Evolutionary conservation across 179 eudicot species (phyloP).

Genomic region (Pouteria campechiana): DNA sequence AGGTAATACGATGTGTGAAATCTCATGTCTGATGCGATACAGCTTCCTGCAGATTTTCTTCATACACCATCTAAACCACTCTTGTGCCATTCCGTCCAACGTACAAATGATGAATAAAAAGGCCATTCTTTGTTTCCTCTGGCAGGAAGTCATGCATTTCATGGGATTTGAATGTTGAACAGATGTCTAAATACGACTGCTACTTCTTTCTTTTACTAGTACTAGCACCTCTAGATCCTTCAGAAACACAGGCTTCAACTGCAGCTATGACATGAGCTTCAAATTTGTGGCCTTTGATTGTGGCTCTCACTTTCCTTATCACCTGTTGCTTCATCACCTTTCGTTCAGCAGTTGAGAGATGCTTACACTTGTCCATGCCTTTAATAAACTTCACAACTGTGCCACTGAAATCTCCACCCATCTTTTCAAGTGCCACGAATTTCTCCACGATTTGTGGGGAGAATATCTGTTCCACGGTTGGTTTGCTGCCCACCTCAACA

Average conservation of each 20-base stretch:
- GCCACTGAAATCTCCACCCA: conserved; percentile 1
- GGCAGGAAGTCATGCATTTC: too few species aligned
- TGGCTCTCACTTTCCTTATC: conserved; percentile 1
- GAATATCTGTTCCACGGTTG: conserved; percentile 2
- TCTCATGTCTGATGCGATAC: too few species aligned
- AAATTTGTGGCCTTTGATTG: conserved; percentile 6
- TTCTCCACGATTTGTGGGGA: conserved; percentile 8
- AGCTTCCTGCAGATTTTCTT: too few species aligned
- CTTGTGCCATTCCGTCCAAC: too few species aligned
- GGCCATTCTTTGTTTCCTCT: too few species aligned
- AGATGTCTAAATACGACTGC: too few species aligned
- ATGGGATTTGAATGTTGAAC: too few species aligned
- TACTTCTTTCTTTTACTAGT: background rate
- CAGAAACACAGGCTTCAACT: conserved; percentile 1
- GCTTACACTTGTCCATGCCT: conserved; percentile 5
- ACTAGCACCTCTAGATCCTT: conserved; percentile 1
- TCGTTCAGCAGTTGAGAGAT: conserved; percentile 3
- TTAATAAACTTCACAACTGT: conserved; percentile 1
- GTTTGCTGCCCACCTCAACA: conserved; percentile 9
- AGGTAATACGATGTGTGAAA: too few species aligned
- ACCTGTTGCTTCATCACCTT: conserved; percentile 7
- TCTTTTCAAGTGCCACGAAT: conserved; percentile 2
- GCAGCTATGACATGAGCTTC: conserved; percentile 2
- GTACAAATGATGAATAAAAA: too few species aligned
- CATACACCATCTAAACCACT: too few species aligned